Evolutionary conservation across 75 land plant genomes (phyloP).

Genomic region (Selaginella tamariscina): DNA sequence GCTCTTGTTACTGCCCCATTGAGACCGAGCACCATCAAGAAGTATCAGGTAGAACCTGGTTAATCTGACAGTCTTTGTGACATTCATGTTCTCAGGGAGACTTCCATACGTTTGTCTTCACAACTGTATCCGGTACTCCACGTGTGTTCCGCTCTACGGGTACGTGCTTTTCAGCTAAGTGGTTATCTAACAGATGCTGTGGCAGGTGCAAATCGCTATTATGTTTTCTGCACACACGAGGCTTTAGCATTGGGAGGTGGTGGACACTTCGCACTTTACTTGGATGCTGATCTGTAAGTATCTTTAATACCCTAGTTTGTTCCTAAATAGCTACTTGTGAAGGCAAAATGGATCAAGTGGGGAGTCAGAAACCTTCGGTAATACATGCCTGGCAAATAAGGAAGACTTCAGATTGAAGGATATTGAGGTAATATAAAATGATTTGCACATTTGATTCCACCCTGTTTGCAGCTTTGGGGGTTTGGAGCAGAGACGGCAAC

Average conservation of each 20-base stretch:
- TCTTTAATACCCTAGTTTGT: no score
- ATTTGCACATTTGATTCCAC: no score
- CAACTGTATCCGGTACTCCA: slow-evolving; percentile 61
- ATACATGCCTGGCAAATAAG: not conserved
- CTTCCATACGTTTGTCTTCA: slow-evolving; percentile 70
- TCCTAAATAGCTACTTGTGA: not conserved
- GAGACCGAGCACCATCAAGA: slow-evolving; percentile 67
- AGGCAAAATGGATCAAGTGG: not conserved
- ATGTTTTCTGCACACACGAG: slow-evolving; percentile 60
- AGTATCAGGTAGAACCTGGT: slow-evolving; percentile 53
- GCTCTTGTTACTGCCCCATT: slow-evolving; percentile 69
- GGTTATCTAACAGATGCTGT: not conserved
- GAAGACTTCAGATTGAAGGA: not conserved
- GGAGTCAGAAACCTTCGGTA: not conserved
- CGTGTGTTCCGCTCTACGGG: slow-evolving; percentile 71
- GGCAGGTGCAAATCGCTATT: slow-evolving; percentile 81
- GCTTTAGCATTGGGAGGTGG: slow-evolving; percentile 93
- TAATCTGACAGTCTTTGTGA: not conserved
- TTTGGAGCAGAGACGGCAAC: no score
- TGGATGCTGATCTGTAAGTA: slow-evolving; percentile 83
- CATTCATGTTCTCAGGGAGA: slow-evolving; percentile 39
- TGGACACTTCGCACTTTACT: slow-evolving; percentile 70
- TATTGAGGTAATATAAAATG: no score
- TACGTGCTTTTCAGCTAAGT: slow-evolving; percentile 15
- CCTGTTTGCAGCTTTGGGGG: no score